phyloP scores from a whole-genome alignment of 2,329 filamentous ascomycete genomes.

The Apiospora phragmitis region DNA sequence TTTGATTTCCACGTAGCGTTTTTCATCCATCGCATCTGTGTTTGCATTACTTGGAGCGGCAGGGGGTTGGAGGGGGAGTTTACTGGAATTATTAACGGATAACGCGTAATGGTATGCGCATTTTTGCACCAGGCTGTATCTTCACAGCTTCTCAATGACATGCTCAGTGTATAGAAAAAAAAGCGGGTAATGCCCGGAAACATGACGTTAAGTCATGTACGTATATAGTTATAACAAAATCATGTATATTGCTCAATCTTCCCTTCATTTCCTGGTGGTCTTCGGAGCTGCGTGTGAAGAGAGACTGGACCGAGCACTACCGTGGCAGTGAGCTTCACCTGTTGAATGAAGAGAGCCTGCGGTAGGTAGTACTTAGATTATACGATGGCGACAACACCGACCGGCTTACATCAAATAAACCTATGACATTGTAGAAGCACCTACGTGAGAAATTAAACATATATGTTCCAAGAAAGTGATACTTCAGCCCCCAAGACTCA shows the following conservation, averaged over 20 bases:
- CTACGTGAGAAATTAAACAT: neutral
- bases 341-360: too few relatives aligned
- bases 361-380: too few relatives aligned
- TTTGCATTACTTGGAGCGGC: neutral
- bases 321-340: too few relatives aligned
- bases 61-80: neutral
- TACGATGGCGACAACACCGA: too few relatives aligned
- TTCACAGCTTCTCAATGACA: neutral
- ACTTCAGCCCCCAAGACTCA: neutral
- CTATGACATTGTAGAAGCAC: too few relatives aligned
- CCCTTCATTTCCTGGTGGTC: too few relatives aligned
- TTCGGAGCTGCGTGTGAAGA: neutral
- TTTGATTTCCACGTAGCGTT: neutral
- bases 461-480: neutral
- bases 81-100: neutral
- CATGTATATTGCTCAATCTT: neutral
- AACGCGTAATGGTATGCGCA: neutral
- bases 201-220: neutral
- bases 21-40: neutral
- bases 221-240: neutral
- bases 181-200: neutral
- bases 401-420: too few relatives aligned
- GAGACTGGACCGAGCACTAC: too few relatives aligned
- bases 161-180: neutral
- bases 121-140: neutral